Conservation (phyloP, 2,329 filamentous ascomycete species). For the Bipolaris cookei region DNA sequence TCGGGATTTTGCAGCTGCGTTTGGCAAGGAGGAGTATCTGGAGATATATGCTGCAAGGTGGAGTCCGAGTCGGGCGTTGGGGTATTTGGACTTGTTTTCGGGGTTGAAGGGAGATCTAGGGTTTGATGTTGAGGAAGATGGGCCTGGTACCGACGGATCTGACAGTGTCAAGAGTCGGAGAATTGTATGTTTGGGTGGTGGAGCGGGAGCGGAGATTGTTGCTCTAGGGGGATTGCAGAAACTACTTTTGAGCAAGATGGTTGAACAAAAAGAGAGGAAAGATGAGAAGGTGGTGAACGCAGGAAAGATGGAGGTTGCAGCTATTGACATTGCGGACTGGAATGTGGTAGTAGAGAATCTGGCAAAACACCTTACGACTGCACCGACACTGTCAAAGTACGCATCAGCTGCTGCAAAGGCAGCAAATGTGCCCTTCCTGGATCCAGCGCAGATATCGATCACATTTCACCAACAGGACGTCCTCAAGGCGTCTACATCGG, state of each 20-base stretch:
- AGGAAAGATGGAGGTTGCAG: conserved; percentile 56
- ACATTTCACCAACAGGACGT: conserved; percentile 60
- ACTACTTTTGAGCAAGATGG: conserved; percentile 31
- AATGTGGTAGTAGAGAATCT: conserved; percentile 65
- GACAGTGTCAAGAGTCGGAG: conserved; percentile 31
- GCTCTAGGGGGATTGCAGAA: conserved; percentile 64
- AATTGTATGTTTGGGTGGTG: conserved; percentile 67
- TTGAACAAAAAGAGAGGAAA: not conserved
- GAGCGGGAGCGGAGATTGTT: conserved; percentile 70
- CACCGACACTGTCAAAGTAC: conserved; percentile 56
- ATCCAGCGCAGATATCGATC: conserved; percentile 41
- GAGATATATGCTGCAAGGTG: conserved; percentile 87
- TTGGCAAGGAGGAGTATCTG: conserved; percentile 72
- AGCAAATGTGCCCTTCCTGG: conserved; percentile 49
- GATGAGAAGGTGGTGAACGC: not conserved
- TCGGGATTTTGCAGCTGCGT: conserved; percentile 82
- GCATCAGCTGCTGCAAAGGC: conserved; percentile 55
- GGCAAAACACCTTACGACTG: conserved; percentile 60
- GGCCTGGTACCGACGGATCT: not conserved
- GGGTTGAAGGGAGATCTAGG: conserved; percentile 38
- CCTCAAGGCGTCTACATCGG: conserved; percentile 50
- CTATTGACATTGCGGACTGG: conserved; percentile 89
- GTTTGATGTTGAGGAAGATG: not conserved
- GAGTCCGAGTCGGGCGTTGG: conserved; percentile 85
- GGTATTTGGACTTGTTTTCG: conserved; percentile 71